These are phyloP conservation scores for Phaseolus coccineus DNA, from an alignment of 331 rosid genomes.

Conservation along the genomic window DNA sequence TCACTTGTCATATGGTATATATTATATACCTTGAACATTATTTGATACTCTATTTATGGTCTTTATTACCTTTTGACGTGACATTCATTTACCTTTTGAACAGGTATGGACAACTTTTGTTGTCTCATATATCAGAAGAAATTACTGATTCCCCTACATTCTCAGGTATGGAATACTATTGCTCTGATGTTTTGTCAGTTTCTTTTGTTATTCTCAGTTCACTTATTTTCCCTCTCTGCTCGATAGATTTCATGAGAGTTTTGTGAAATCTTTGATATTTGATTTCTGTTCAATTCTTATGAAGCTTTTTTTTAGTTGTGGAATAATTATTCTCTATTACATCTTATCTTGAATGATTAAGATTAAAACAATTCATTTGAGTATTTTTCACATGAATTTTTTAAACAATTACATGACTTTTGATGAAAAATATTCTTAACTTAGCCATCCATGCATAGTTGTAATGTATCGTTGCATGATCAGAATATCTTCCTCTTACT, in stretches of 20 bases:
- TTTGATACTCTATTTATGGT: conserved; percentile 1
- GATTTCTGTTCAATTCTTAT: not conserved
- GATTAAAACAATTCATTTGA: not conserved
- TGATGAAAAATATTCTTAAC: not conserved
- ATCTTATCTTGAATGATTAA: no score
- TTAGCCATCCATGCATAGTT: not conserved
- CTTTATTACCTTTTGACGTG: not conserved
- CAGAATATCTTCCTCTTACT: not conserved
- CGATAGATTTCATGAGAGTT: not conserved
- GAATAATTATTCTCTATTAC: no score
- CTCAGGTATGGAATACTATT: conserved; percentile 66
- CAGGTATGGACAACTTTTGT: conserved; percentile 86
- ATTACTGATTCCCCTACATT: conserved; percentile 75
- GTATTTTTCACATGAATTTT: not conserved
- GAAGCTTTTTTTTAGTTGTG: no score
- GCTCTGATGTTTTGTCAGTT: not conserved
- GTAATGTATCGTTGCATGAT: not conserved
- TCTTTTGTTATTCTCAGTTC: conserved; percentile 21
- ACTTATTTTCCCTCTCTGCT: conserved; percentile 29
- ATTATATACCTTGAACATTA: conserved; percentile 7
- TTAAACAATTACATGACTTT: not conserved
- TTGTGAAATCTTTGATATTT: not conserved
- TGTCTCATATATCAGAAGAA: conserved; percentile 84
- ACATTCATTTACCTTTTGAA: not conserved
- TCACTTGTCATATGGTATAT: not conserved